Evolutionary conservation across 139 green algal species (phyloP).

Genomic region (Ettlia oleoabundans): DNA sequence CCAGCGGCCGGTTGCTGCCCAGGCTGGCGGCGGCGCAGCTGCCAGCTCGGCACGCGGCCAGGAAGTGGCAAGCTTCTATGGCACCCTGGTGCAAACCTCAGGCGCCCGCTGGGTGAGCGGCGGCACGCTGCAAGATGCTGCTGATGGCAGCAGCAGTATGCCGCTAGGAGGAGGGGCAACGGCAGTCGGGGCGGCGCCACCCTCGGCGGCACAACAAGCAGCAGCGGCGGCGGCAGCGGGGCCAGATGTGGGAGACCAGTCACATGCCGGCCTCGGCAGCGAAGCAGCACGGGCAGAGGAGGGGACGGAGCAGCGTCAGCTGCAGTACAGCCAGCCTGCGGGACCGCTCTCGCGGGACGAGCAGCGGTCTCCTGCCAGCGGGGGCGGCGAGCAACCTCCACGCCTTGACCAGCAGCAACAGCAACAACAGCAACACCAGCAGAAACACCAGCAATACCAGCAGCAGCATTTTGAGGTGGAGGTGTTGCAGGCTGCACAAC

Average conservation of each 20-base stretch:
- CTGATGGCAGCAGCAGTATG: background rate
- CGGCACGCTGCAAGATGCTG: slow-evolving; percentile 9
- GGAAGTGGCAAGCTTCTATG: slow-evolving; percentile 20
- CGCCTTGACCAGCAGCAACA: slow-evolving; percentile 12
- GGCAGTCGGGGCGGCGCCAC: background rate
- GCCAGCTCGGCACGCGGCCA: too few species aligned
- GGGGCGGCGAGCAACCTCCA: too few species aligned
- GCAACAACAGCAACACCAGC: slow-evolving; percentile 6
- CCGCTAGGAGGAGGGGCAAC: background rate
- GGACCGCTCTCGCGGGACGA: background rate
- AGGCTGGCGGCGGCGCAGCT: background rate
- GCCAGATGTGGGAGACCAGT: too few species aligned
- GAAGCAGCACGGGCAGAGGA: background rate
- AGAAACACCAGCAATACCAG: background rate
- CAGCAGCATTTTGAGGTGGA: too few species aligned
- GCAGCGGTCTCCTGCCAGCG: background rate
- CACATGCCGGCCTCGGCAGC: slow-evolving; percentile 15
- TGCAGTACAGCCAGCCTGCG: slow-evolving; percentile 9
- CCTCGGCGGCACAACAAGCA: background rate
- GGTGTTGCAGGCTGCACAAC: too few species aligned
- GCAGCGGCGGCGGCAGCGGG: background rate
- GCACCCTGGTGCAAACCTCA: background rate
- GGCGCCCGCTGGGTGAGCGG: slow-evolving; percentile 4
- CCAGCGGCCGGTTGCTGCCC: background rate
- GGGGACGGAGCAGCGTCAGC: slow-evolving; percentile 12